phyloP scores from a whole-genome alignment of 2,329 filamentous ascomycete species.

The Emmonsia crescens region DNA sequence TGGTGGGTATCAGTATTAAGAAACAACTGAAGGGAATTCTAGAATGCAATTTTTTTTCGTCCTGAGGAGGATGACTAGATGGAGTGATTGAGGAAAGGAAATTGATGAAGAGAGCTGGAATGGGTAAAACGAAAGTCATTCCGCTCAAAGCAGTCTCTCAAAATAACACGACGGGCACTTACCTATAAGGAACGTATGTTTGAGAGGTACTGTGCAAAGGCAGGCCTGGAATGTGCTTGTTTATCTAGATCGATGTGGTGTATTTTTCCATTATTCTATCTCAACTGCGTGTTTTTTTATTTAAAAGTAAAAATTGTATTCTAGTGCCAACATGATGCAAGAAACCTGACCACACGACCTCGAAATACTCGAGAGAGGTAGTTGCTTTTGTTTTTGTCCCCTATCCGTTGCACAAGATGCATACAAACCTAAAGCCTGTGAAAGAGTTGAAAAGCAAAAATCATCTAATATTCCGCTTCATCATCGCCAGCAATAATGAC shows the following conservation, averaged over 20 bases:
- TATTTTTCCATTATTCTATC: constrained; percentile 3
- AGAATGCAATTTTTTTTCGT: not conserved
- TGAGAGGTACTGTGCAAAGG: not conserved
- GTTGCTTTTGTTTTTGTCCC: not conserved
- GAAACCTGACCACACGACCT: not conserved
- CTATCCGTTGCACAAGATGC: not conserved
- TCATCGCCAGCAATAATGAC: constrained; percentile 84
- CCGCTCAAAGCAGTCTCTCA: not conserved
- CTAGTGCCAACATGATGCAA: not conserved
- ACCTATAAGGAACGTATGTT: not conserved
- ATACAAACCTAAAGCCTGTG: not conserved
- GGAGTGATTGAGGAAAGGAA: not conserved
- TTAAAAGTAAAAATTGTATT: not conserved
- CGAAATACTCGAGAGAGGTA: not conserved
- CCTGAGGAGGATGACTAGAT: not conserved
- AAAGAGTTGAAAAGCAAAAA: not conserved
- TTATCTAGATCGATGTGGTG: not conserved
- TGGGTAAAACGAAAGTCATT: not conserved
- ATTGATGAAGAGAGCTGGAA: not conserved
- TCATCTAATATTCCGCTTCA: constrained; percentile 69
- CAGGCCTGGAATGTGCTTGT: not conserved
- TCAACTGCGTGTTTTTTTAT: not conserved
- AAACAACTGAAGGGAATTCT: not conserved
- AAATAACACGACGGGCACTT: not conserved
- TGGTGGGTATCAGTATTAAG: not conserved